These are phyloP conservation scores for Termitomyces sp. DNA, from an alignment of 768 basidiomycete genomes.

Conservation along the genomic window DNA sequence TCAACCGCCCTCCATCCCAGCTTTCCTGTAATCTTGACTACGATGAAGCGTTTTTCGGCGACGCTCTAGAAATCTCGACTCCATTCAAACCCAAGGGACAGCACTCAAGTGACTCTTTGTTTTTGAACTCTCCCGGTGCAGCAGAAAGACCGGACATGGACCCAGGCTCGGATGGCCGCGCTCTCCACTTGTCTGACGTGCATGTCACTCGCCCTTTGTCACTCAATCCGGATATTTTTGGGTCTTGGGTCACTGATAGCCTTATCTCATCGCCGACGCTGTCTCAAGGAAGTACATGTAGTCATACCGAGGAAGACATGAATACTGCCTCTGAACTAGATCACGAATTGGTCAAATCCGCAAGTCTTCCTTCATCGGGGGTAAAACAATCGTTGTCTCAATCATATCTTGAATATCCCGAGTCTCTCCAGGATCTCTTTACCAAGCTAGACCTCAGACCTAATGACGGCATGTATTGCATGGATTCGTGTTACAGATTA, in stretches of 20 bases:
- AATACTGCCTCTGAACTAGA: not conserved
- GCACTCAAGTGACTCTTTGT: not conserved
- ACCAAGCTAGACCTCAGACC: conserved; percentile 13
- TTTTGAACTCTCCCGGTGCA: conserved; percentile 1
- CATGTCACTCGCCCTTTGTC: conserved; percentile 3
- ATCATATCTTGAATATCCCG: not conserved
- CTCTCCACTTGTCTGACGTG: not conserved
- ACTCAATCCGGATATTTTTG: conserved; percentile 6
- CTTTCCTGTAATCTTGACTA: conserved; percentile 19
- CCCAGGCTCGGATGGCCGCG: not conserved
- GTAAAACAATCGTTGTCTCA: not conserved
- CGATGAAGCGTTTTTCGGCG: conserved; percentile 17
- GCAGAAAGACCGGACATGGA: not conserved
- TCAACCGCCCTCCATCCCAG: conserved; percentile 38
- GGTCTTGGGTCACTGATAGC: conserved; percentile 37
- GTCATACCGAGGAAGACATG: not conserved
- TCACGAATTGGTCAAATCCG: not conserved
- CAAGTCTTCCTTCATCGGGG: not conserved
- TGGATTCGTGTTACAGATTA: not conserved
- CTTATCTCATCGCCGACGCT: conserved; percentile 37
- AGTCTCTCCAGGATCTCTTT: conserved; percentile 14
- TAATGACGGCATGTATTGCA: conserved; percentile 7
- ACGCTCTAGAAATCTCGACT: conserved; percentile 23
- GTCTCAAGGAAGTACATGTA: conserved; percentile 13
- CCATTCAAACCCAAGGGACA: conserved; percentile 18